Evolutionary conservation across 2,329 filamentous ascomycete species (phyloP), one percentile per base, ranked within the genome.

Genomic region (Verticillium albo-atrum): DNA sequence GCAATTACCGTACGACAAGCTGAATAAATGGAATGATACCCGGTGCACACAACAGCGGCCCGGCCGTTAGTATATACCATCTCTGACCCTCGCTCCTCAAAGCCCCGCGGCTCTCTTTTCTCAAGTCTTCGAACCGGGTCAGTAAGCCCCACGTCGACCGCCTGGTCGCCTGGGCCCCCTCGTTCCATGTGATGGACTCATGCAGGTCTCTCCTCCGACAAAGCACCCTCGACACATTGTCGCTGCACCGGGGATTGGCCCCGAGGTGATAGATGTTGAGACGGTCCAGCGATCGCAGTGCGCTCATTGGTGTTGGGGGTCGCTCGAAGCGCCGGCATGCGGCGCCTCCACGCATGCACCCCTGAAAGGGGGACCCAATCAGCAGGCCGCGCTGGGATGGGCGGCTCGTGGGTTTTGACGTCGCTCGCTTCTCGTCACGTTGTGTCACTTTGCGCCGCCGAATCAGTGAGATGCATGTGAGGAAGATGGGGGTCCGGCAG

Each of bases 241-340:
- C 20, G 42, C 20, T 9, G 42, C 20, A 9, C 34, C 4, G 42
- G 20, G 42, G 42, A 50, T 25, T 50, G 42, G 42, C 42, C 10
- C 35, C 15, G 17, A n/a, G 35, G n/a, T 17, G n/a, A 20, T 50
- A 9, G n/a, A 23, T 9, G 42, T 50, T 23, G 42, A 50, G 42
- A 50, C 42, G 20, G 42, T 50, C 20, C n/a, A 25, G n/a, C 25
- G 20, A 20, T 7, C 20, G n/a, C 6, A 20, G 14, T 50, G 42
- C 42, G 42, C 26, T 42, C 54, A 64, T 64, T 64, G 63, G 62
- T 42, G 62, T 56, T 56, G 54, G 56, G 34, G 30, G 34, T 32
- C 26, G 51, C 62, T 64, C 58, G 62, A 64, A 64, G 63, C 63
- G 63, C 63, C 58, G 58, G 57, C 53, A 58, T 50, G 58, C 54